A percentile compares a stretch with the other conserved stretches of the same genome.
These are phyloP conservation scores for Prinsepia uniflora DNA, from an alignment of 306 rosid genomes.

Conservation along the genomic window DNA sequence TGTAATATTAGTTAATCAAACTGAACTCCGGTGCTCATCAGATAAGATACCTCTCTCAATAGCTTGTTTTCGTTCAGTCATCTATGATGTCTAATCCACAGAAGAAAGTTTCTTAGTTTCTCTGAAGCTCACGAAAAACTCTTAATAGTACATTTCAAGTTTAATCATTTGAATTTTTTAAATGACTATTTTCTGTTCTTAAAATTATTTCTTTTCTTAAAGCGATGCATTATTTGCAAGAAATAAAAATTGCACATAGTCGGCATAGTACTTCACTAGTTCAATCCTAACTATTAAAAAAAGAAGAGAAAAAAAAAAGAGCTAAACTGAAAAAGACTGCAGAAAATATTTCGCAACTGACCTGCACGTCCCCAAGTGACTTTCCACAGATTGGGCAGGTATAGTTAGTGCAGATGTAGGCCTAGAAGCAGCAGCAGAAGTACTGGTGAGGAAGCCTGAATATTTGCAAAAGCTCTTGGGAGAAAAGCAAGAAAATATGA, in stretches of 20 bases:
- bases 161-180: background rate
- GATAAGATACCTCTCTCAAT: no score
- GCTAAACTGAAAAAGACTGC: background rate
- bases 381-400: constrained; percentile 93
- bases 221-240: background rate
- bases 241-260: background rate
- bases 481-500: constrained; percentile 10
- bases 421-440: constrained; percentile 52
- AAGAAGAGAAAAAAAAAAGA: background rate
- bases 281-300: background rate
- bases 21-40: no score
- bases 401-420: constrained; percentile 63
- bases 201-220: background rate
- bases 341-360: constrained; percentile 36
- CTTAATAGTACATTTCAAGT: background rate
- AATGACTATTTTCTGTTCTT: background rate
- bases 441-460: constrained; percentile 25
- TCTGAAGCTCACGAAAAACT: background rate
- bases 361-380: constrained; percentile 98
- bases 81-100: background rate
- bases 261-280: background rate
- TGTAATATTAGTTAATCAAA: no score
- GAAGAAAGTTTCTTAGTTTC: background rate
- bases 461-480: constrained; percentile 3
- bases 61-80: no score